These are phyloP conservation scores for Dactylellina parvicollis DNA, from an alignment of 2,329 filamentous ascomycete genomes.

Conservation along the genomic window DNA sequence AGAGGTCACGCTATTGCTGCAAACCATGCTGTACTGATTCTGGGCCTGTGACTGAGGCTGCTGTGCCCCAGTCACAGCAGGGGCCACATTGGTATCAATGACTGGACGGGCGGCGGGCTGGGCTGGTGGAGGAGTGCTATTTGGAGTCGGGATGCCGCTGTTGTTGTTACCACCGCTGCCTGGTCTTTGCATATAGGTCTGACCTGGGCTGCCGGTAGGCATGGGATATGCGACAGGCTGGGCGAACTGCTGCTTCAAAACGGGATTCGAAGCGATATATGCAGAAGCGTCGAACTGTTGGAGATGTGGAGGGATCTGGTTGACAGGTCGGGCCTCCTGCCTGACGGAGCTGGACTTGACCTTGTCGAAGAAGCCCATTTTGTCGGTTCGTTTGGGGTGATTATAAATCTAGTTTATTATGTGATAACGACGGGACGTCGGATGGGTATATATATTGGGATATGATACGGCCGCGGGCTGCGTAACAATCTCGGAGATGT, in stretches of 20 bases:
- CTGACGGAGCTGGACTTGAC: slow-evolving; percentile 50
- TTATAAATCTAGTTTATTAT: not conserved
- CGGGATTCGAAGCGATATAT: slow-evolving; percentile 52
- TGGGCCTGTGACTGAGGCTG: slow-evolving; percentile 23
- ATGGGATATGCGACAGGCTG: slow-evolving; percentile 24
- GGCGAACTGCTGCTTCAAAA: slow-evolving; percentile 49
- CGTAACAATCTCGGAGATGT: slow-evolving; percentile 27
- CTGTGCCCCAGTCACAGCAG: slow-evolving; percentile 30
- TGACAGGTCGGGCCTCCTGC: slow-evolving; percentile 35
- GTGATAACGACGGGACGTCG: not conserved
- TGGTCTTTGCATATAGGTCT: slow-evolving; percentile 41
- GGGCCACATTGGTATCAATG: slow-evolving; percentile 46
- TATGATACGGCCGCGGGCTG: slow-evolving; percentile 33
- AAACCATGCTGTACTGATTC: slow-evolving; percentile 45
- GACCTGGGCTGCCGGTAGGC: slow-evolving; percentile 37
- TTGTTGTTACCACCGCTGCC: slow-evolving; percentile 36
- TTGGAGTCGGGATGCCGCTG: slow-evolving; percentile 50
- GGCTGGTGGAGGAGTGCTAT: slow-evolving; percentile 49
- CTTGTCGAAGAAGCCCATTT: slow-evolving; percentile 53
- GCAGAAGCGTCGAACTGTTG: slow-evolving; percentile 52
- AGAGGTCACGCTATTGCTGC: slow-evolving; percentile 51
- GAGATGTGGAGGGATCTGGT: slow-evolving; percentile 47
- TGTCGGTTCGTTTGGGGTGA: too few relatives aligned
- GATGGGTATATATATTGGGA: not conserved
- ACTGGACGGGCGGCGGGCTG: slow-evolving; percentile 21